Conservation (phyloP, 1,284 basidiomycete genomes). For the Meira nashicola region DNA sequence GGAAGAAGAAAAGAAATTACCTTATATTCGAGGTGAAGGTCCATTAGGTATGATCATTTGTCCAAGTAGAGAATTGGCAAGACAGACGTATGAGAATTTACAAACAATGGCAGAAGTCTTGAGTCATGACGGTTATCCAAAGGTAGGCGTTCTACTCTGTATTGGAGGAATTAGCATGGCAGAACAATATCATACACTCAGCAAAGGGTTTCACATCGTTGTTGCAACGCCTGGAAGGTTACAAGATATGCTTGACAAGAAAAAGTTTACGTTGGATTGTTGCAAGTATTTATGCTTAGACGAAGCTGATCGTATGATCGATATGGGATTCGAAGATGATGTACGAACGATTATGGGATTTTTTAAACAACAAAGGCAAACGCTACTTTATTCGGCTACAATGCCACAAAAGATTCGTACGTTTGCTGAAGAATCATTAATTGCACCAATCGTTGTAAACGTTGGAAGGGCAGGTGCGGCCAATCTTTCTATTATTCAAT, state of each 20-base stretch:
- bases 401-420: conserved; percentile 99
- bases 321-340: conserved; percentile 97
- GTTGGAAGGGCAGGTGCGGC: conserved; percentile 97
- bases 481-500: conserved; percentile 91
- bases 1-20: conserved; percentile 81
- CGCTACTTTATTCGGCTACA: conserved; percentile 92
- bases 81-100: conserved; percentile 91
- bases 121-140: conserved; percentile 76
- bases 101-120: conserved; percentile 77
- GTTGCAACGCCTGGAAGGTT: conserved; percentile 66
- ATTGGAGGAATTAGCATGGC: conserved; percentile 98
- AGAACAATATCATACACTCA: conserved; percentile 84
- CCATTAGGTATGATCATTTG: conserved; percentile 92
- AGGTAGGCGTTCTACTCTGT: conserved; percentile 69
- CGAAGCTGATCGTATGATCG: conserved; percentile 98
- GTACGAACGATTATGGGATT: conserved; percentile 97
- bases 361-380: conserved; percentile 95
- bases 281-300: conserved; percentile 86
- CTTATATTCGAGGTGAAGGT: conserved; percentile 86
- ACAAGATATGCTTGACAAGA: conserved; percentile 71
- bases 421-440: conserved; percentile 90
- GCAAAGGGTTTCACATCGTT: conserved; percentile 87
- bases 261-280: conserved; percentile 79
- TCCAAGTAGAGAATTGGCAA: conserved; percentile 47
- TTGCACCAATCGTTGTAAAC: conserved; percentile 88